phyloP scores from a whole-genome alignment of 2,329 filamentous ascomycete species.

The Aspergillus viridinutans region DNA sequence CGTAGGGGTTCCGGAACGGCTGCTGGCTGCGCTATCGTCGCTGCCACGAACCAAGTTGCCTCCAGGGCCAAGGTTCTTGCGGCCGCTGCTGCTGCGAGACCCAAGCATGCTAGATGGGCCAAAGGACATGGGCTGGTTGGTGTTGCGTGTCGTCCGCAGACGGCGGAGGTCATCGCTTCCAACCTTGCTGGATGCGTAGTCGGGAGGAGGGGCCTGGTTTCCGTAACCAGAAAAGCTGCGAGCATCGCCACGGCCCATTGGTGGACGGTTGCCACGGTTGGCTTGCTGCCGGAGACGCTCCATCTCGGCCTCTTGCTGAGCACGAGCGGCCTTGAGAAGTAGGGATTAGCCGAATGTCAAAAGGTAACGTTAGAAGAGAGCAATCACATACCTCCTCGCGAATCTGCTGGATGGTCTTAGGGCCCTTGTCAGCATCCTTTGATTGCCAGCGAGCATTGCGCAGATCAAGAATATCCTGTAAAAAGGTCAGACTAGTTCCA shows the following conservation, averaged over 20 bases:
- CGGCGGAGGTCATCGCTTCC: slow-evolving; percentile 87
- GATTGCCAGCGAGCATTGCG: slow-evolving; percentile 73
- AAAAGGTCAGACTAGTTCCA: slow-evolving; percentile 7
- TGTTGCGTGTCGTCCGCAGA: slow-evolving; percentile 60
- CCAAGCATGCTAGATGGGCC: slow-evolving; percentile 84
- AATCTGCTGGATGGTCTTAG: slow-evolving; percentile 93
- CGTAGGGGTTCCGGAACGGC: slow-evolving; percentile 83
- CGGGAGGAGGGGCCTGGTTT: slow-evolving; percentile 63
- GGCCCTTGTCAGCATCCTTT: slow-evolving; percentile 88
- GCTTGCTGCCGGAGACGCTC: slow-evolving; percentile 51
- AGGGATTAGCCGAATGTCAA: slow-evolving; percentile 5
- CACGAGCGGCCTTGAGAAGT: slow-evolving; percentile 57
- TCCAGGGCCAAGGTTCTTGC: slow-evolving; percentile 66
- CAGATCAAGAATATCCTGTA: slow-evolving; percentile 75
- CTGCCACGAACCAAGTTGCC: slow-evolving; percentile 67
- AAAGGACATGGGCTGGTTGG: slow-evolving; percentile 61
- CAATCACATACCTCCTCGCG: slow-evolving; percentile 63
- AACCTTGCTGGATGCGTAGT: slow-evolving; percentile 73
- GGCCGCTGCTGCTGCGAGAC: slow-evolving; percentile 86
- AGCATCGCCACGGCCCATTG: slow-evolving; percentile 77
- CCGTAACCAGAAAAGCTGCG: slow-evolving; percentile 75
- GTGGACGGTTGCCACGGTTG: slow-evolving; percentile 61
- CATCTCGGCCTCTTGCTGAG: slow-evolving; percentile 74
- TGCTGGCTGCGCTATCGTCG: slow-evolving; percentile 83
- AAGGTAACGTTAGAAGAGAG: slow-evolving; percentile 3